A percentile compares a stretch with the other conserved stretches of the same genome.
These are phyloP conservation scores for Centrapalus pauciflorus DNA, from an alignment of 129 eudicot genomes.

Conservation along the genomic window DNA sequence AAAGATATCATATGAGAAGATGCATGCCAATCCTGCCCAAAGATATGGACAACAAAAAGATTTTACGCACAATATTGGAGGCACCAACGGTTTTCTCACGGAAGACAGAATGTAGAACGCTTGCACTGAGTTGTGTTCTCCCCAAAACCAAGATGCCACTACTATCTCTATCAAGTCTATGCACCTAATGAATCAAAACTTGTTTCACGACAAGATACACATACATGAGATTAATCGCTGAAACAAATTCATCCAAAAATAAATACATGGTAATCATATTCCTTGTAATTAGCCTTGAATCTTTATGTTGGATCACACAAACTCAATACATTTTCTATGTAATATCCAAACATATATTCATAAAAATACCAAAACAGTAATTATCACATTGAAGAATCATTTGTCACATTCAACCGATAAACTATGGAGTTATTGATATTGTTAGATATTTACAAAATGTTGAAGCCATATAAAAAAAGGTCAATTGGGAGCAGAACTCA, in stretches of 20 bases:
- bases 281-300: neutral
- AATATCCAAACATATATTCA: neutral
- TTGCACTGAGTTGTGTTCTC: conserved; percentile 83
- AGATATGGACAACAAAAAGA: neutral
- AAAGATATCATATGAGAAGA: neutral
- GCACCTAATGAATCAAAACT: conserved; percentile 70
- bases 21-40: neutral
- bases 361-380: neutral
- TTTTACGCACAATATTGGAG: conserved; percentile 47
- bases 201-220: conserved; percentile 32
- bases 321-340: neutral
- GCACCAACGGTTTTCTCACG: conserved; percentile 85
- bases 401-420: neutral
- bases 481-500: conserved; percentile 40
- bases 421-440: neutral
- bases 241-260: neutral
- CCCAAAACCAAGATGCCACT: conserved; percentile 97
- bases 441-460: neutral
- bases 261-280: neutral
- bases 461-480: neutral
- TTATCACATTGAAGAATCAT: neutral
- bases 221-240: conserved; percentile 25
- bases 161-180: conserved; percentile 98
- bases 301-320: neutral
- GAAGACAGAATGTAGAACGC: conserved; percentile 76